phyloP scores from a whole-genome alignment of 768 basidiomycete genomes.

The Chalciporus chontae region DNA sequence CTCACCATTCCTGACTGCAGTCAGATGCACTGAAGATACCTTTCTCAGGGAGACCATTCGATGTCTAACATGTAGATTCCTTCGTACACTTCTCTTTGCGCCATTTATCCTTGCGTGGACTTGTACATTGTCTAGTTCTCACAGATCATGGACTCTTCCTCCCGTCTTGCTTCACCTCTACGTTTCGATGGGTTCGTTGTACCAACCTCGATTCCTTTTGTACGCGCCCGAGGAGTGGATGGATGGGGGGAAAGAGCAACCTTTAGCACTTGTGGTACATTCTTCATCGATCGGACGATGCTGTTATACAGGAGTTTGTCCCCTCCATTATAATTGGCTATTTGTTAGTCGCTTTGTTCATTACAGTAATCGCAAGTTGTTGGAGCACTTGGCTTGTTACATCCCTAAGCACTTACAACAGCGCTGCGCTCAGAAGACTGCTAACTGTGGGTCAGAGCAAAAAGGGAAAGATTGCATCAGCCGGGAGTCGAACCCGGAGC shows the following conservation, averaged over 20 bases:
- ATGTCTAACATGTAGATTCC: conserved; percentile 8
- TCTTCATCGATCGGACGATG: not conserved
- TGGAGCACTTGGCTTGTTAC: not conserved
- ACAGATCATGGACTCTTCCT: conserved; percentile 1
- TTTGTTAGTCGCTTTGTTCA: no score
- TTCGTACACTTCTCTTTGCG: not conserved
- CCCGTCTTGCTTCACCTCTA: not conserved
- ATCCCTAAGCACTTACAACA: no score
- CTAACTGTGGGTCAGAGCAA: not conserved
- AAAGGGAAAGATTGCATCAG: conserved; percentile 34
- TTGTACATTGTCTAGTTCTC: conserved; percentile 15
- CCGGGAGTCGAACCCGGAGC: conserved; percentile 62
- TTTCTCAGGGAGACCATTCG: not conserved
- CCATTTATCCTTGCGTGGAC: conserved; percentile 16
- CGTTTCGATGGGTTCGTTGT: not conserved
- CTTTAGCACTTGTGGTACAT: not conserved
- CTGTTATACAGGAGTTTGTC: not conserved
- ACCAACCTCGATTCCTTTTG: not conserved
- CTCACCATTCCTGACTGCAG: conserved; percentile 63
- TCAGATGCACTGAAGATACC: not conserved
- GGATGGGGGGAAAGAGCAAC: not conserved
- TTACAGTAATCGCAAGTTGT: no score
- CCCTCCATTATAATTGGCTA: no score
- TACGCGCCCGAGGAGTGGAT: not conserved
- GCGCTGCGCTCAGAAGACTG: no score